Conservation (phyloP, 2,329 filamentous ascomycete species). For the Plenodomus biglobosus region DNA sequence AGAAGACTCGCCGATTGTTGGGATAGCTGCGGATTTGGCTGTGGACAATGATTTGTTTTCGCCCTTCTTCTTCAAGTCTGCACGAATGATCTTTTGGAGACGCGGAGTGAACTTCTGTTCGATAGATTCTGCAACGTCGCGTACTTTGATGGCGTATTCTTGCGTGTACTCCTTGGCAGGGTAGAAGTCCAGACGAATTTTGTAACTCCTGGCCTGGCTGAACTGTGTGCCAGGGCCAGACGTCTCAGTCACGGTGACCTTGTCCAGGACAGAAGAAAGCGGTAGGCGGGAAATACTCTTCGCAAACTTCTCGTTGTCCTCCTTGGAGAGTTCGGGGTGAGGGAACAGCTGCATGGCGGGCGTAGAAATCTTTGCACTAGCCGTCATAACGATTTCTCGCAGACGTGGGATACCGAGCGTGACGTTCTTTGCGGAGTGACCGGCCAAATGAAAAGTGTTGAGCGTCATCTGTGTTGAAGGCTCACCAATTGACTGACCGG, state of each 20-base stretch:
- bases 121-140: constrained; percentile 77
- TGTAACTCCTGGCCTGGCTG: constrained; percentile 78
- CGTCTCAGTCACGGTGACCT: constrained; percentile 76
- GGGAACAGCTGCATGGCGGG: constrained; percentile 85
- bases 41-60: constrained; percentile 59
- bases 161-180: constrained; percentile 77
- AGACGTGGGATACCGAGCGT: constrained; percentile 97
- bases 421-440: constrained; percentile 97
- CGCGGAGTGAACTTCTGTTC: constrained; percentile 75
- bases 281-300: constrained; percentile 89
- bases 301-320: constrained; percentile 75
- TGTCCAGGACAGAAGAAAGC: constrained; percentile 80
- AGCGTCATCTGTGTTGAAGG: constrained; percentile 99
- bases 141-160: constrained; percentile 78
- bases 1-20: constrained; percentile 69
- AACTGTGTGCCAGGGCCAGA: constrained; percentile 71
- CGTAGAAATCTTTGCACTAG: constrained; percentile 83
- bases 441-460: constrained; percentile 99
- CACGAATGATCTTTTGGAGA: constrained; percentile 69
- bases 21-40: constrained; percentile 63
- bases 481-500: constrained; percentile 94
- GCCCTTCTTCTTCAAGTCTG: constrained; percentile 77
- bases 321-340: constrained; percentile 68
- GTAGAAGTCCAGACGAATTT: constrained; percentile 81
- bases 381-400: constrained; percentile 97